Percentiles rank a stretch among this genome's conserved stretches.
Conservation (phyloP, 345 rosid species). For the Aethionema arabicum region DNA sequence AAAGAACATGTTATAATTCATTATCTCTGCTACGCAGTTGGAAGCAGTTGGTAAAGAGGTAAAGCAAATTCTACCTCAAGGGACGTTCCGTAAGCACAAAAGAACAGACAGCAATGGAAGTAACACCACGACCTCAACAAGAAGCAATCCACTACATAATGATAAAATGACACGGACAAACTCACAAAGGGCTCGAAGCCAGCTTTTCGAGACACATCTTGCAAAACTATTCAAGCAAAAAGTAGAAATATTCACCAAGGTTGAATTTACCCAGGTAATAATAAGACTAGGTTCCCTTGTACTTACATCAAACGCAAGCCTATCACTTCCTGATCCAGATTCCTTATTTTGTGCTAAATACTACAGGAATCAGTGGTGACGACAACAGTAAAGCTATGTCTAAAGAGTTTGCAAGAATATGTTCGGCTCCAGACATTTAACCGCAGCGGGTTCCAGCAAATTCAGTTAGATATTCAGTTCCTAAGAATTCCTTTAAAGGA, state of each 20-base stretch:
- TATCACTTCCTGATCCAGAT: neutral
- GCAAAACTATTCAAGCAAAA: constrained; percentile 98
- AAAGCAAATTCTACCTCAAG: constrained; percentile 83
- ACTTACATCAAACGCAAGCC: neutral
- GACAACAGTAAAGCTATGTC: constrained; percentile 70
- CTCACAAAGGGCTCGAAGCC: constrained; percentile 86
- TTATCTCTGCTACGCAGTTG: constrained; percentile 43
- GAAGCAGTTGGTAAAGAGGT: constrained; percentile 70
- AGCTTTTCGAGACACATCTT: constrained; percentile 96
- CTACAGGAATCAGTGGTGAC: constrained; percentile 84
- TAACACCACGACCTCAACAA: constrained; percentile 65
- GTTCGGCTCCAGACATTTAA: constrained; percentile 90
- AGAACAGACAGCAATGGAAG: constrained; percentile 97
- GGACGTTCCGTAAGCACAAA: constrained; percentile 66
- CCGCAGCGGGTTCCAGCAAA: constrained; percentile 97
- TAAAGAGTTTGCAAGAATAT: constrained; percentile 93
- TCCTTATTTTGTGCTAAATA: neutral
- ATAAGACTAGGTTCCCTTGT: constrained; percentile 3
- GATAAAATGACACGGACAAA: constrained; percentile 68
- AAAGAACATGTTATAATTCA: constrained; percentile 10
- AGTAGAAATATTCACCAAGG: constrained; percentile 94
- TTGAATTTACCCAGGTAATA: constrained; percentile 86
- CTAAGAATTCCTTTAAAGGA: constrained; percentile 72
- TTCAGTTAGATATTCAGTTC: constrained; percentile 93
- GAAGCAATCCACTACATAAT: constrained; percentile 77